Evolutionary conservation across 192 early-diverging fungal genomes (phyloP), one percentile per base, ranked within the genome.

Genomic region (Coemansia erecta): DNA sequence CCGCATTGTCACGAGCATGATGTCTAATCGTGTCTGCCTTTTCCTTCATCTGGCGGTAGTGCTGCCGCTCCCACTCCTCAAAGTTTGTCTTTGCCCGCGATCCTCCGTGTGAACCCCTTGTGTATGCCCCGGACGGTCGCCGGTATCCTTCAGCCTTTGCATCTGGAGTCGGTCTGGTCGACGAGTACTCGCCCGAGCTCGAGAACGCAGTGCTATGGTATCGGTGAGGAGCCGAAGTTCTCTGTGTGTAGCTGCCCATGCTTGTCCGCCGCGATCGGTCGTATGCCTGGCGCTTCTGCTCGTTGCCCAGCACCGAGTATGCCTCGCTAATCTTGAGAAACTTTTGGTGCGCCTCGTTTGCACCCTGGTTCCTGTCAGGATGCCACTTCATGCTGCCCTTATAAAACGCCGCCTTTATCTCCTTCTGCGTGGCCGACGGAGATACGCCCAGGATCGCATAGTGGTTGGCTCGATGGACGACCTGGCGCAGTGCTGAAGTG

Each of bases 241-340:
- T 58, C 14, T 51, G 54, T 19, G 46, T 18, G 21, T 52, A 18
- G 6, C 48, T 18, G 15, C 53, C 60, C 1, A 43, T 53, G 51
- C 64, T 63, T 1, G 70, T 53, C 10, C 46, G 73, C 35, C 84
- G 55, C 5, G 83, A 66, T 40, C 84, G 75, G 69, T 97, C 94
- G 68, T 94, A 94, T 24, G 88, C 84, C n/a, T 74, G 75, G 46
- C 92, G 75, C 45, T 83, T 91, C 2, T 71, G 61, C 5, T 89
- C 90, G 72, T 90, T 83, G 11, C 84, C 76, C 28, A 97, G 68
- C 2, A 90, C 64, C 2, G 90, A 87, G 77, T 97, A 94, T 0
- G 94, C 93, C 58, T 94, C 91, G 71, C 84, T 92, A 43, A 97
- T 88, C 57, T 85, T 71, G 14, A 94, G 61, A 61, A 97, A 97